Conservation (phyloP, 768 basidiomycete genomes). For the Mycena filopes region DNA sequence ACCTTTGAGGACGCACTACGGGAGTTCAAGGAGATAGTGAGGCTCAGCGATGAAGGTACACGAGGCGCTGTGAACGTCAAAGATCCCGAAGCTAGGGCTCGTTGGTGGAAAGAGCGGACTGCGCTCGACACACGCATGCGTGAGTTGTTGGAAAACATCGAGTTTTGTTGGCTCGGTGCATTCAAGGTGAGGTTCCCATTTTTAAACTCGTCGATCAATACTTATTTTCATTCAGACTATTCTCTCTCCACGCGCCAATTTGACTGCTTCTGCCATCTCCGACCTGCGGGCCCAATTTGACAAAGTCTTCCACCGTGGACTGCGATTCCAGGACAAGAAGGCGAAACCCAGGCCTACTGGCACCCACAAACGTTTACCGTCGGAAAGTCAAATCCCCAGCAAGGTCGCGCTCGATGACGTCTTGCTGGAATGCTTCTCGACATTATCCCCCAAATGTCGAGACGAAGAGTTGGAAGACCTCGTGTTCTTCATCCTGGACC, state of each 20-base stretch:
- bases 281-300: slow-evolving; percentile 78
- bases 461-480: slow-evolving; percentile 97
- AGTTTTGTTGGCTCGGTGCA: slow-evolving; percentile 96
- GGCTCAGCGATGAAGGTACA: slow-evolving; percentile 80
- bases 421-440: slow-evolving; percentile 88
- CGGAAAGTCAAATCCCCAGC: slow-evolving; percentile 47
- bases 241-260: slow-evolving; percentile 57
- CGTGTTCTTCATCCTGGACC: slow-evolving; percentile 91
- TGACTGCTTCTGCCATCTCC: slow-evolving; percentile 57
- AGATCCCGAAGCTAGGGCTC: slow-evolving; percentile 68
- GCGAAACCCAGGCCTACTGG: slow-evolving; percentile 46
- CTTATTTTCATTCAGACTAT: slow-evolving; percentile 62
- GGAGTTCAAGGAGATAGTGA: slow-evolving; percentile 85
- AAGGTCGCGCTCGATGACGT: slow-evolving; percentile 73
- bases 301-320: slow-evolving; percentile 75
- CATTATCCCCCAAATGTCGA: slow-evolving; percentile 80
- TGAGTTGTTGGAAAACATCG: slow-evolving; percentile 83
- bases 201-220: slow-evolving; percentile 2
- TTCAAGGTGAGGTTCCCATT: slow-evolving; percentile 82
- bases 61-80: slow-evolving; percentile 78
- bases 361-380: slow-evolving; percentile 47
- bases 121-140: slow-evolving; percentile 82
- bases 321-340: slow-evolving; percentile 73
- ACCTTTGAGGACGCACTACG: slow-evolving; percentile 77
- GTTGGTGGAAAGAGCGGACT: slow-evolving; percentile 89